phyloP scores from a whole-genome alignment of 352 stramenopile genomes.

The Elongisporangium undulatum region DNA sequence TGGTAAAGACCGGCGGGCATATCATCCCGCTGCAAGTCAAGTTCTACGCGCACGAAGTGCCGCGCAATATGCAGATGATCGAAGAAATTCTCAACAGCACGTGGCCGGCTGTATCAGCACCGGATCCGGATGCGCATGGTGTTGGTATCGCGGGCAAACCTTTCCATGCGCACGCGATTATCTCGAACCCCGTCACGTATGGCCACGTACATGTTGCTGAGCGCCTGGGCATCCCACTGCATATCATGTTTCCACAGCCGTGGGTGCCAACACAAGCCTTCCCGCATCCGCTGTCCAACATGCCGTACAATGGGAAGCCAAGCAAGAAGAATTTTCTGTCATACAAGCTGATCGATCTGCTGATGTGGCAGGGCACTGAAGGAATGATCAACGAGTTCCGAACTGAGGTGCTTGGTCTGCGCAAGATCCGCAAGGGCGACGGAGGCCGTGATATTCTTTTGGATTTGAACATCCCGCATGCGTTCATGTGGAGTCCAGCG shows the following conservation, averaged over 20 bases:
- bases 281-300: conserved; percentile 83
- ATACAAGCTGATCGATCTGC: conserved; percentile 46
- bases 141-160: conserved; percentile 25
- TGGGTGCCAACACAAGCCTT: conserved; percentile 84
- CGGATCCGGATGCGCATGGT: conserved; percentile 60
- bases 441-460: conserved; percentile 30
- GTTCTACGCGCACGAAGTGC: conserved; percentile 55
- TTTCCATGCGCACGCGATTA: conserved; percentile 90
- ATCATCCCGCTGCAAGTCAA: conserved; percentile 63
- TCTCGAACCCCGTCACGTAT: conserved; percentile 90
- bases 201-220: conserved; percentile 91
- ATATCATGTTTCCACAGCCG: conserved; percentile 92
- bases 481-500: conserved; percentile 57
- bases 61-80: conserved; percentile 86
- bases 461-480: conserved; percentile 48
- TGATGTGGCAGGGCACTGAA: conserved; percentile 49
- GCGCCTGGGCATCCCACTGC: conserved; percentile 88
- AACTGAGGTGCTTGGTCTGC: conserved; percentile 39
- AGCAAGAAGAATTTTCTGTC: conserved; percentile 42
- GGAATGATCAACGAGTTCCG: conserved; percentile 59
- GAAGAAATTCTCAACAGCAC: conserved; percentile 81
- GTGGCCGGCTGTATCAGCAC: conserved; percentile 77
- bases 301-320: conserved; percentile 59
- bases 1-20: conserved; percentile 83
- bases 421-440: conserved; percentile 30